Base-by-base conservation (phyloP, 176 grass and related monocot species). In the Carex scoparia region DNA sequence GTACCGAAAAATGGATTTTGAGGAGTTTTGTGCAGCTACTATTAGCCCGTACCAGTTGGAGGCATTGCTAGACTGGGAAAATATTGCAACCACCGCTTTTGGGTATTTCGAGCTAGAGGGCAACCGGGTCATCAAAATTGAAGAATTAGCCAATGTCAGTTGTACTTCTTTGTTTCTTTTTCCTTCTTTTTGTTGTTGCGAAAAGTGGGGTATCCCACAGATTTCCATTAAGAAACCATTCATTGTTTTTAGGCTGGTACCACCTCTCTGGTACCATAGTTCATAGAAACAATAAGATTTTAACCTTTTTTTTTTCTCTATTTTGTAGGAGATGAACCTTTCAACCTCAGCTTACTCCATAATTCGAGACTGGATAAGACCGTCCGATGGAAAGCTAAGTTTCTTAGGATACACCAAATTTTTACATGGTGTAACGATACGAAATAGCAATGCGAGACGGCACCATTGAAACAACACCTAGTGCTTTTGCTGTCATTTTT, bases 31-130 rank as follows among this genome's bases (percentile, higher is more conserved):
- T 57, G 93, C 86, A 15, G 97, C 97, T 6, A 92, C 91, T 81
- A 94, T 96, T 70, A 96, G 91, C 78, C 93, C 93, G 77, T 99
- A 99, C 86, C 97, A 99, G 78, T 91, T 99, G 15, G 97, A 99
- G 81, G 93, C 97, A 61, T 88, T 91, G 76, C 56, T 88, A 33
- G 81, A 82, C 54, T 99, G 97, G 97, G 97, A 96, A 69, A 91
- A 99, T 85, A 96, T 99, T 7, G 91, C 97, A 18, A 91, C 79
- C 35, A 84, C 79, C 18, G 97, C 97, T 80, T 99, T 99, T 11
- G 91, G 90, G 65, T 92, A 89, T 83, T 99, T 99, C 3, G 97
- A 99, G 85, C 89, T 87, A 72, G 93, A 99, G 66, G 97, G 97
- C 61, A 99, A 99, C 84, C 90, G 88, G 78, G 88, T 82, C 78